phyloP scores from a whole-genome alignment of 2,329 filamentous ascomycete genomes.

The Pyricularia sp. region DNA sequence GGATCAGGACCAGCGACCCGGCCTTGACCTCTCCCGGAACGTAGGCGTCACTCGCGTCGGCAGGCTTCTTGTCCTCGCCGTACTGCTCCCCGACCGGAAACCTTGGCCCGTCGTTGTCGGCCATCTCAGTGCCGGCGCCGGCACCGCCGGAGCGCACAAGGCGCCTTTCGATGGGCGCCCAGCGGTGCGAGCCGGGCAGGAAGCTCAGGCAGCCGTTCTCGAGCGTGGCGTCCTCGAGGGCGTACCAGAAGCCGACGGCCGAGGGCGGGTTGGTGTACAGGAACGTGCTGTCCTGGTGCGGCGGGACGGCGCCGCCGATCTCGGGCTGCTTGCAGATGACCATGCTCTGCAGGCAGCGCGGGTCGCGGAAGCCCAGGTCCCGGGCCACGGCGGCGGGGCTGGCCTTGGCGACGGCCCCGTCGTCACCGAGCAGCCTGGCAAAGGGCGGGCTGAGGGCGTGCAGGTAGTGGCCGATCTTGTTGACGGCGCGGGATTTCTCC shows the following conservation, averaged over 20 bases:
- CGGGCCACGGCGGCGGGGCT: constrained; percentile 54
- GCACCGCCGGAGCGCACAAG: constrained; percentile 58
- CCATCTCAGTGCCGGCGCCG: constrained; percentile 55
- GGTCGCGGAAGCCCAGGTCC: constrained; percentile 65
- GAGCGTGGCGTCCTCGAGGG: constrained; percentile 79
- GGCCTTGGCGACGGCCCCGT: constrained; percentile 18
- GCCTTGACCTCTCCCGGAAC: constrained; percentile 81
- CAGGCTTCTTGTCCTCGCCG: constrained; percentile 23
- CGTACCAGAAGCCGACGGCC: constrained; percentile 96
- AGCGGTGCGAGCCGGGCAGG: constrained; percentile 67
- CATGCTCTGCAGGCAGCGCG: constrained; percentile 83
- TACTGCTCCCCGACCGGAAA: constrained; percentile 50
- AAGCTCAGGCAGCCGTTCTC: constrained; percentile 88
- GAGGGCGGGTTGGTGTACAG: constrained; percentile 82
- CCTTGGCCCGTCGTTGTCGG: constrained; percentile 56
- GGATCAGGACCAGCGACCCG: constrained; percentile 83
- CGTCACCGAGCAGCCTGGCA: constrained; percentile 38
- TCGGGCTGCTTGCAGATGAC: constrained; percentile 97
- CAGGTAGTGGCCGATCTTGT: constrained; percentile 77
- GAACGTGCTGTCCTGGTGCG: constrained; percentile 90
- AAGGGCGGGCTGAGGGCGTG: constrained; percentile 63
- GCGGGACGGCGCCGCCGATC: constrained; percentile 83
- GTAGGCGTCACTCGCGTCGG: constrained; percentile 49
- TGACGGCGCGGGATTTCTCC: constrained; percentile 77
- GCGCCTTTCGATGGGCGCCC: constrained; percentile 59